phyloP scores from a whole-genome alignment of 306 rosid genomes.

The Citrullus colocynthis region DNA sequence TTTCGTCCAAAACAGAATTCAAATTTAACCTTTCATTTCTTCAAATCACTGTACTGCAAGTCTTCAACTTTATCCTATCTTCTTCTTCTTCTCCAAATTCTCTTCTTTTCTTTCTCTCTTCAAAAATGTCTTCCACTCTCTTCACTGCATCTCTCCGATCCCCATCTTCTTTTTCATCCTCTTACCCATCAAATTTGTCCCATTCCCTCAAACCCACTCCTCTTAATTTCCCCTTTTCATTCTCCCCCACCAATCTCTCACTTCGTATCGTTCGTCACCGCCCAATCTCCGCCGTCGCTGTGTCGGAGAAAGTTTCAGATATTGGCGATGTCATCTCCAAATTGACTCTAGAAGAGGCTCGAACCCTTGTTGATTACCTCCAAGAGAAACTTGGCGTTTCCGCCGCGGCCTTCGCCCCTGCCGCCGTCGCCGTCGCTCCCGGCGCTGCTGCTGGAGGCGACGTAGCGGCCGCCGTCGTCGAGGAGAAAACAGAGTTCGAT shows the following conservation, averaged over 20 bases:
- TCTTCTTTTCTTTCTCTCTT: neutral
- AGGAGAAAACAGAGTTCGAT: conserved; percentile 94
- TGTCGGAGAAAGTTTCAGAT: conserved; percentile 44
- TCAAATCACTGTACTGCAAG: neutral
- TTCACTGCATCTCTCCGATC: conserved; percentile 35
- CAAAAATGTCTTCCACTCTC: conserved; percentile 44
- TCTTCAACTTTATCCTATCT: neutral
- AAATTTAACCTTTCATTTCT: neutral
- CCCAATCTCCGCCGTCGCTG: conserved; percentile 46
- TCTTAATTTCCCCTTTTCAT: conserved; percentile 23
- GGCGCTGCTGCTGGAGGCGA: conserved; percentile 24
- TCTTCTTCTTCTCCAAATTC: neutral
- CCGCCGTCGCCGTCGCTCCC: conserved; percentile 31
- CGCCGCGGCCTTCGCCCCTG: conserved; percentile 51
- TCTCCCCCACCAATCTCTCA: conserved; percentile 14
- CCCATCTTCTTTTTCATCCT: conserved; percentile 26
- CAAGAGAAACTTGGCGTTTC: conserved; percentile 84
- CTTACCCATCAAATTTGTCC: conserved; percentile 19
- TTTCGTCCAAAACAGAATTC: neutral
- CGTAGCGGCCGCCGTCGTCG: conserved; percentile 25
- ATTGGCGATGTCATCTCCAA: conserved; percentile 45
- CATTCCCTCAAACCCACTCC: conserved; percentile 22
- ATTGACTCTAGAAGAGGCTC: conserved; percentile 77
- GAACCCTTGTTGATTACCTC: conserved; percentile 62
- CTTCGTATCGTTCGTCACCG: conserved; percentile 43